Percentiles rank a stretch among this genome's conserved stretches.
phyloP scores from a whole-genome alignment of 148 eudicot species.

The Vaccinium darrowii region DNA sequence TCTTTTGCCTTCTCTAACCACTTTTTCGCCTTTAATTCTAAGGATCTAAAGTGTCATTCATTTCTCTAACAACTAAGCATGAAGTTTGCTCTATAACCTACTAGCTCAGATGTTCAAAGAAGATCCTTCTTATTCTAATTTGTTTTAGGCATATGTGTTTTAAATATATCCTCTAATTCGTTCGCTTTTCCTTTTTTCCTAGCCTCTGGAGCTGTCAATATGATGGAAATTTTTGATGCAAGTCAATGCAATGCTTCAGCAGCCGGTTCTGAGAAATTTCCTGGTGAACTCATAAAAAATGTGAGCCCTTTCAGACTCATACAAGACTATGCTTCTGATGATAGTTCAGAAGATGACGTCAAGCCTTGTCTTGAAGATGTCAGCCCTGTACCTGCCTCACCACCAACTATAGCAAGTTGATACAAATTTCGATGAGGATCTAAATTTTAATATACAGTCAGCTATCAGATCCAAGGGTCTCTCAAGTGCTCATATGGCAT shows the following conservation, averaged over 20 bases:
- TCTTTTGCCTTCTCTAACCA: background rate
- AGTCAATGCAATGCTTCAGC: conserved; percentile 26
- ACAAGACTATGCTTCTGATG: conserved; percentile 74
- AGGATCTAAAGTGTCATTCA: background rate
- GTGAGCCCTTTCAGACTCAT: conserved; percentile 62
- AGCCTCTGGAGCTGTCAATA: background rate
- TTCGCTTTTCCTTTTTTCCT: background rate
- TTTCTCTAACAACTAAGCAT: background rate
- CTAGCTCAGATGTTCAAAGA: background rate
- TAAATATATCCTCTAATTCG: background rate
- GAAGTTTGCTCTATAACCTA: conserved; percentile 5
- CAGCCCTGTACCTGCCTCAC: conserved; percentile 30
- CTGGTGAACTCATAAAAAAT: conserved; percentile 28
- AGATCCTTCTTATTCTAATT: background rate
- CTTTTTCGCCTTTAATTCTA: background rate
- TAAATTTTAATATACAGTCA: conserved; percentile 10
- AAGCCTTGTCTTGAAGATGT: conserved; percentile 35
- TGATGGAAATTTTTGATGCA: conserved; percentile 5
- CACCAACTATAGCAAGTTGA: conserved; percentile 22
- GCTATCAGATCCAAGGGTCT: conserved; percentile 21
- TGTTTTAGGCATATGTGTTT: background rate
- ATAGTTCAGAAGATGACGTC: conserved; percentile 45
- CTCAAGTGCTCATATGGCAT: conserved; percentile 23
- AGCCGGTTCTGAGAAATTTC: conserved; percentile 27
- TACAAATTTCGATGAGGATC: conserved; percentile 25